Conservation (phyloP, 1,284 basidiomycete species). For the Earliella scabrosa region DNA sequence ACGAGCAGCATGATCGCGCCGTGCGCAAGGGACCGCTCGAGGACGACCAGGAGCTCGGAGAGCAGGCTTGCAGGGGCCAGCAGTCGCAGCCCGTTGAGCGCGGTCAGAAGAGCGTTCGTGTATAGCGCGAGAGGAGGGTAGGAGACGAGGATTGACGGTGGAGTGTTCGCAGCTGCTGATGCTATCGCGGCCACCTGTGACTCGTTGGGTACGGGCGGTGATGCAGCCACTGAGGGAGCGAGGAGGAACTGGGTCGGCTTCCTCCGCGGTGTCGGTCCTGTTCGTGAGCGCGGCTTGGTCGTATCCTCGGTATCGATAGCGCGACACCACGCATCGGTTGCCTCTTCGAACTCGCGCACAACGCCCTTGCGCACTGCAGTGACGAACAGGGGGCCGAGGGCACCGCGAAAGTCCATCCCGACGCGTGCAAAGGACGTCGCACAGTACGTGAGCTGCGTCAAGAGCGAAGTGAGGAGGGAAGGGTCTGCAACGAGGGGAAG, state of each 20-base stretch:
- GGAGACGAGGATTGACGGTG: conserved; percentile 70
- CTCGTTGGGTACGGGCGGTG: conserved; percentile 33
- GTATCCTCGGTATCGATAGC: conserved; percentile 16
- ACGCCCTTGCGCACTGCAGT: conserved; percentile 54
- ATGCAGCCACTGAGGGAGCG: conserved; percentile 14
- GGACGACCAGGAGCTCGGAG: conserved; percentile 45
- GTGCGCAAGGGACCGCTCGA: conserved; percentile 57
- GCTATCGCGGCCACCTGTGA: conserved; percentile 26
- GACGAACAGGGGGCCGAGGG: conserved; percentile 70
- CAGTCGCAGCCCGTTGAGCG: conserved; percentile 83
- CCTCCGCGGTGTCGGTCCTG: conserved; percentile 9
- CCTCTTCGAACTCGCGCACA: conserved; percentile 44
- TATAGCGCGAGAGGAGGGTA: conserved; percentile 81
- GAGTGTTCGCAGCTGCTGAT: conserved; percentile 49
- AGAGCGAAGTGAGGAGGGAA: conserved; percentile 77
- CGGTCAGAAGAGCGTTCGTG: conserved; percentile 75
- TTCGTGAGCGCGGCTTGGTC: conserved; percentile 13
- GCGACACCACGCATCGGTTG: conserved; percentile 29
- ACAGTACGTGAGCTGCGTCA: conserved; percentile 93
- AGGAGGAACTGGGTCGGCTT: conserved; percentile 29
- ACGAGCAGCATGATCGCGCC: conserved; percentile 41
- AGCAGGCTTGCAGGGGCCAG: conserved; percentile 72
- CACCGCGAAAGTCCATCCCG: conserved; percentile 81
- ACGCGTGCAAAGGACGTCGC: conserved; percentile 90
- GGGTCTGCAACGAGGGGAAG: conserved; percentile 62